phyloP scores from a whole-genome alignment of 129 eudicot genomes.

The Gnaphalium uliginosum region DNA sequence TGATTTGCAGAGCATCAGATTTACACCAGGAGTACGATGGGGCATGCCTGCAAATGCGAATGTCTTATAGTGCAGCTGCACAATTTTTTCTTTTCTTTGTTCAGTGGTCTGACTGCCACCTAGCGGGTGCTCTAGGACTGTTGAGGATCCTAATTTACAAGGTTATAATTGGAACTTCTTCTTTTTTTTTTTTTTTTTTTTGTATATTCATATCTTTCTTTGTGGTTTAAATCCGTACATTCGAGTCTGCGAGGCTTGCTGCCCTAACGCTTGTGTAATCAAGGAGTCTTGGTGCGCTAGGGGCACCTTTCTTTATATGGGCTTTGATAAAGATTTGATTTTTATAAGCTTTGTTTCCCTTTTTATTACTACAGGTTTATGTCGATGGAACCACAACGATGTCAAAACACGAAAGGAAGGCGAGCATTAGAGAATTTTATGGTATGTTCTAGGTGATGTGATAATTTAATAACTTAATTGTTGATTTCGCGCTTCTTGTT shows the following conservation, averaged over 20 bases:
- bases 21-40: slow-evolving; percentile 82
- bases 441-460: slow-evolving; percentile 37
- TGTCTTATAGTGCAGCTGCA: slow-evolving; percentile 83
- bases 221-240: not conserved
- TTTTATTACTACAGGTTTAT: slow-evolving; percentile 56
- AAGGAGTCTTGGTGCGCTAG: not conserved
- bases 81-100: slow-evolving; percentile 81
- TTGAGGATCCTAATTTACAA: slow-evolving; percentile 78
- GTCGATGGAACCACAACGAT: slow-evolving; percentile 94
- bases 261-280: not conserved
- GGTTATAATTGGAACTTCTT: slow-evolving; percentile 35
- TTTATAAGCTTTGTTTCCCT: not conserved
- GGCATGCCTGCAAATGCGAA: slow-evolving; percentile 79
- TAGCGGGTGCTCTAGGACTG: slow-evolving; percentile 88
- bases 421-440: slow-evolving; percentile 87
- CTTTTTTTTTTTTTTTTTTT: not conserved
- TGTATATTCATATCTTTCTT: not conserved
- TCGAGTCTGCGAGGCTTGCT: not conserved
- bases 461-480: not conserved
- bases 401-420: slow-evolving; percentile 89
- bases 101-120: slow-evolving; percentile 90
- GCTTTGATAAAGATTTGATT: not conserved
- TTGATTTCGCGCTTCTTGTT: not conserved
- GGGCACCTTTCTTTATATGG: not conserved
- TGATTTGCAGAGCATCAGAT: slow-evolving; percentile 67